Evolutionary conservation across 129 eudicot genomes (phyloP).

Genomic region (Flaveria brownii): DNA sequence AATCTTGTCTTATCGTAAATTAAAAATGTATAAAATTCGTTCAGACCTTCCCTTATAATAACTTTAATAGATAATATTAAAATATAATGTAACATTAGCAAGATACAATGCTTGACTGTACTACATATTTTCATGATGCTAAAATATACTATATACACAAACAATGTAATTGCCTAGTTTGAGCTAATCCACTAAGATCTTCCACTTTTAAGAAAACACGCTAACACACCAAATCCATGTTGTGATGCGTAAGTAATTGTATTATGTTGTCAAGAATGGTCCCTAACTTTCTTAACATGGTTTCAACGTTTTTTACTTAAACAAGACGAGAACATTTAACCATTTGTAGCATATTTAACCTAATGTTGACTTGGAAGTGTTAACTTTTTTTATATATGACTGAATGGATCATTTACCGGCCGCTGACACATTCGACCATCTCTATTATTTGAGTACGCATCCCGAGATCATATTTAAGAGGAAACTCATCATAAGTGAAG

Average conservation of each 20-base stretch:
- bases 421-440: no score
- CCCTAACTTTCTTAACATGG: neutral
- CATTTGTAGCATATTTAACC: neutral
- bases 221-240: neutral
- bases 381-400: no score
- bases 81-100: no score
- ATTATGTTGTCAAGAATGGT: neutral
- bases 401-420: no score
- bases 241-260: no score
- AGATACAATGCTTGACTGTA: neutral
- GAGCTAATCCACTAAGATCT: neutral
- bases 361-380: neutral
- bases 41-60: neutral
- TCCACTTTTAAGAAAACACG: neutral
- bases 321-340: neutral
- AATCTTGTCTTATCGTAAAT: neutral
- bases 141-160: neutral
- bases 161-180: neutral
- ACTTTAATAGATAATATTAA: neutral
- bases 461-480: no score
- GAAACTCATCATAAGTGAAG: no score
- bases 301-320: neutral
- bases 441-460: no score
- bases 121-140: neutral
- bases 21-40: neutral